These are phyloP conservation scores for Arthrobotrys conoides DNA, from an alignment of 2,329 filamentous ascomycete species.

Conservation along the genomic window DNA sequence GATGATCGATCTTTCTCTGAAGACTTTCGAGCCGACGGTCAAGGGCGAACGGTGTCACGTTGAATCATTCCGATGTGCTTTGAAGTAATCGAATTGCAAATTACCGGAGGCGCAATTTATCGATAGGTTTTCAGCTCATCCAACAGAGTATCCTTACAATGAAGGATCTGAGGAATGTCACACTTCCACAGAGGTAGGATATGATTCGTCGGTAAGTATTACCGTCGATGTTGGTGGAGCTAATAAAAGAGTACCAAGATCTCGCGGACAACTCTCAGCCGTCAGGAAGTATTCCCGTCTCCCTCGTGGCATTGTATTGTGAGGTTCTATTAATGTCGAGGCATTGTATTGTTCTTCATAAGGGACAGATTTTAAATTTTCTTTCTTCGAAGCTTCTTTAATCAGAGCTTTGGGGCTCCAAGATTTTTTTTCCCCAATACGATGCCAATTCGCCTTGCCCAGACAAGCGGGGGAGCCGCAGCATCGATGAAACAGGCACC, in stretches of 20 bases:
- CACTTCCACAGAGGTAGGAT: background rate
- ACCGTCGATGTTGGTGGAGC: background rate
- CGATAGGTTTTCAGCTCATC: slow-evolving; percentile 1
- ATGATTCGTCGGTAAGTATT: slow-evolving; percentile 19
- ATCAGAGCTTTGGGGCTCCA: background rate
- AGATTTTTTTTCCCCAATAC: slow-evolving; percentile 10
- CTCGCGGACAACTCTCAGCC: slow-evolving; percentile 4
- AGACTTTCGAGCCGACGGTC: background rate
- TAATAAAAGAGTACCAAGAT: slow-evolving; percentile 15
- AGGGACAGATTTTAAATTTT: background rate
- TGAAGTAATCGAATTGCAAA: slow-evolving; percentile 19
- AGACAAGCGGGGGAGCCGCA: slow-evolving; percentile 13
- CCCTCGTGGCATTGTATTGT: slow-evolving; percentile 17
- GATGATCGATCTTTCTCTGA: background rate
- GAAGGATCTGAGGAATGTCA: slow-evolving; percentile 1
- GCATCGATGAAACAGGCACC: slow-evolving; percentile 24
- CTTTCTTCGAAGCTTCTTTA: background rate
- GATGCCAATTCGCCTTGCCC: slow-evolving; percentile 41
- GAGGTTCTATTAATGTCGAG: slow-evolving; percentile 23
- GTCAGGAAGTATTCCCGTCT: slow-evolving; percentile 15
- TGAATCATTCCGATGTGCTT: background rate
- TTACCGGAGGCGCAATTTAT: background rate
- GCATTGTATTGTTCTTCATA: slow-evolving; percentile 46
- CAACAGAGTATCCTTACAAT: background rate
- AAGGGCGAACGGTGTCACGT: background rate